Conservation (phyloP, 768 basidiomycete genomes). For the Phlebiopsis gigantea region DNA sequence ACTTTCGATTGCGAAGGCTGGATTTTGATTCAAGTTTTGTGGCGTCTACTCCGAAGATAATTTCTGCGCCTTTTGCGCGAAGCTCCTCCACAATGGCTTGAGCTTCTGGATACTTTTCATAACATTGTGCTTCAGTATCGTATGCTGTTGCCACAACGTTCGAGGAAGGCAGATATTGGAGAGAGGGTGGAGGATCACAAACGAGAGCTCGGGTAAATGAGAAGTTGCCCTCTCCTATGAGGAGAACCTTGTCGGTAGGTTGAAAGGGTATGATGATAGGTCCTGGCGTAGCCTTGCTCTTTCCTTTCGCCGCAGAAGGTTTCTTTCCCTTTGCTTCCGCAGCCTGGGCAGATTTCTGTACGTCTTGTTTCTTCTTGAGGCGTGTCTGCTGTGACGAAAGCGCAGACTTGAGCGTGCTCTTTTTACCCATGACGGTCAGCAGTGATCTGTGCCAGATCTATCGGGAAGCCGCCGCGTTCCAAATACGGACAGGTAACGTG, state of each 20-base stretch:
- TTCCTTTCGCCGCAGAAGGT: slow-evolving; percentile 31
- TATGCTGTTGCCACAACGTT: slow-evolving; percentile 84
- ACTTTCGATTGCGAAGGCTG: slow-evolving; percentile 53
- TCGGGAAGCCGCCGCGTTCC: slow-evolving; percentile 19
- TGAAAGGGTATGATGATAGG: slow-evolving; percentile 56
- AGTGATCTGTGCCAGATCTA: slow-evolving; percentile 6
- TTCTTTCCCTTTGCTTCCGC: slow-evolving; percentile 37
- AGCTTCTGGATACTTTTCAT: slow-evolving; percentile 78
- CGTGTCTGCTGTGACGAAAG: slow-evolving; percentile 68
- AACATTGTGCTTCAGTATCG: slow-evolving; percentile 73
- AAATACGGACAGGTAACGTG: slow-evolving; percentile 9
- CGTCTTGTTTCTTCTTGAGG: slow-evolving; percentile 55
- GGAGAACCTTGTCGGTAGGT: slow-evolving; percentile 59
- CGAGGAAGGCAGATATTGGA: slow-evolving; percentile 50
- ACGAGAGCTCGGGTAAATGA: slow-evolving; percentile 82
- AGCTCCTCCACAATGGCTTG: slow-evolving; percentile 50
- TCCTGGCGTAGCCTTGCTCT: slow-evolving; percentile 30
- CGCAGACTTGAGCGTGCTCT: slow-evolving; percentile 53
- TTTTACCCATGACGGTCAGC: slow-evolving; percentile 26
- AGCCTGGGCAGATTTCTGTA: slow-evolving; percentile 42
- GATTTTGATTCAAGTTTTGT: slow-evolving; percentile 59
- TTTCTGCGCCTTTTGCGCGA: slow-evolving; percentile 53
- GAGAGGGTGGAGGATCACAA: slow-evolving; percentile 34
- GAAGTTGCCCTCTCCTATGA: slow-evolving; percentile 94
- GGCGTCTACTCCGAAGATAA: slow-evolving; percentile 85